Evolutionary conservation across 1,284 basidiomycete genomes (phyloP).

Genomic region (Sporisorium sorghi): DNA sequence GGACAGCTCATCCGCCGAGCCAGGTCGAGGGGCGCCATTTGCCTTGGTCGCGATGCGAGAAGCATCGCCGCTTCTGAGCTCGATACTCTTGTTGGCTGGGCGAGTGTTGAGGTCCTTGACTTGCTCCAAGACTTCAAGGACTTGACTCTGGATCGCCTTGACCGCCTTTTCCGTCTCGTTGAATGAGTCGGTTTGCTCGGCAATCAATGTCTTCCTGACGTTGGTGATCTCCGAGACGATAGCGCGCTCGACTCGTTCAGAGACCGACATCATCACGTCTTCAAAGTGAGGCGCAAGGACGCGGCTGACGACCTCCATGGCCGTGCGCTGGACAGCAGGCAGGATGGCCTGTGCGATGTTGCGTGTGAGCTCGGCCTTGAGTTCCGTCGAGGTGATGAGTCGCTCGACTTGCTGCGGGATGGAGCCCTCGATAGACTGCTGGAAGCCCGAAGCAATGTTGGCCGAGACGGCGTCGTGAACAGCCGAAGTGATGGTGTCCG

Average conservation of each 20-base stretch:
- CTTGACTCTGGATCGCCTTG: conserved; percentile 13
- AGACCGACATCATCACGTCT: conserved; percentile 40
- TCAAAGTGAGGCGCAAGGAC: conserved; percentile 56
- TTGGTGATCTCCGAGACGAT: conserved; percentile 48
- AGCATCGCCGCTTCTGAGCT: conserved; percentile 1
- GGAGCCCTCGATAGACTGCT: conserved; percentile 16
- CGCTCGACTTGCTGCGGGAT: conserved; percentile 44
- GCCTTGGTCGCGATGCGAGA: not conserved
- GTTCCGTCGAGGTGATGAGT: conserved; percentile 36
- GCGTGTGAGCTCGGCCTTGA: conserved; percentile 39
- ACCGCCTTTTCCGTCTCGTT: conserved; percentile 25
- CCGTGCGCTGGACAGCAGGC: conserved; percentile 50
- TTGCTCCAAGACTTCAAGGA: conserved; percentile 14
- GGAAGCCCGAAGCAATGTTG: conserved; percentile 19
- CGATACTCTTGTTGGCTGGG: conserved; percentile 6
- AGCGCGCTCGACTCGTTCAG: conserved; percentile 22
- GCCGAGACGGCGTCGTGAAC: conserved; percentile 24
- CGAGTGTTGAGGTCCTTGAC: conserved; percentile 17
- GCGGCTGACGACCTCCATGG: conserved; percentile 47
- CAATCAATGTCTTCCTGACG: conserved; percentile 44
- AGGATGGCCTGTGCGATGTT: conserved; percentile 48
- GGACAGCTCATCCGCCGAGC: conserved; percentile 12
- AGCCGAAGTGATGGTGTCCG: conserved; percentile 16
- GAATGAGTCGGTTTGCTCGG: conserved; percentile 38
- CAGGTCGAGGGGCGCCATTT: not conserved